These are phyloP conservation scores for Cornus kousa DNA, from an alignment of 148 eudicot species.

Conservation along the genomic window DNA sequence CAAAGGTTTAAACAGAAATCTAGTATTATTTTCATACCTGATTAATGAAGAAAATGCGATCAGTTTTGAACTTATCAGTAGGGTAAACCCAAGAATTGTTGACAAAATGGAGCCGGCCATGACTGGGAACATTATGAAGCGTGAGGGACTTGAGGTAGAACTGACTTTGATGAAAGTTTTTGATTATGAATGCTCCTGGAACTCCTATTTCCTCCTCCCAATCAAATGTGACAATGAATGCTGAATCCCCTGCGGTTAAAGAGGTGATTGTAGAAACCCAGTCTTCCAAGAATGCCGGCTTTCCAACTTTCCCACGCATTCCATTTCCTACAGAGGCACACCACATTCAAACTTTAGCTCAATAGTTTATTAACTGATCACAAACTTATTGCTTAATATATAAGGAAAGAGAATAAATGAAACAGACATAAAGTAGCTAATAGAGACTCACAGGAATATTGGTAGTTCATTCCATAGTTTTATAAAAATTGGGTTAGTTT, in stretches of 20 bases:
- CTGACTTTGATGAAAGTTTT: constrained; percentile 55
- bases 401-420: too few relatives aligned
- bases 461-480: too few relatives aligned
- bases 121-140: constrained; percentile 50
- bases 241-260: constrained; percentile 42
- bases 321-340: constrained; percentile 9
- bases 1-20: background rate
- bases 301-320: constrained; percentile 34
- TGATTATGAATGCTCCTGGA: constrained; percentile 72
- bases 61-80: constrained; percentile 29
- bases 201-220: constrained; percentile 61
- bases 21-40: constrained; percentile 31
- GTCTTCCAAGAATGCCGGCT: constrained; percentile 43
- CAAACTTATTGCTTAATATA: too few relatives aligned
- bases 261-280: constrained; percentile 47
- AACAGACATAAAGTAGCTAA: too few relatives aligned
- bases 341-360: background rate
- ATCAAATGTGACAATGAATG: constrained; percentile 40
- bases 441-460: too few relatives aligned
- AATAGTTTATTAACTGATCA: background rate
- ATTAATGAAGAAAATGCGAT: constrained; percentile 66
- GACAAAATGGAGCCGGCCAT: constrained; percentile 52
- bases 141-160: constrained; percentile 73
- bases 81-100: constrained; percentile 89
- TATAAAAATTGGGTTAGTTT: too few relatives aligned